Evolutionary conservation across 331 rosid genomes (phyloP).

Genomic region (Rhamnella rubrinervis): DNA sequence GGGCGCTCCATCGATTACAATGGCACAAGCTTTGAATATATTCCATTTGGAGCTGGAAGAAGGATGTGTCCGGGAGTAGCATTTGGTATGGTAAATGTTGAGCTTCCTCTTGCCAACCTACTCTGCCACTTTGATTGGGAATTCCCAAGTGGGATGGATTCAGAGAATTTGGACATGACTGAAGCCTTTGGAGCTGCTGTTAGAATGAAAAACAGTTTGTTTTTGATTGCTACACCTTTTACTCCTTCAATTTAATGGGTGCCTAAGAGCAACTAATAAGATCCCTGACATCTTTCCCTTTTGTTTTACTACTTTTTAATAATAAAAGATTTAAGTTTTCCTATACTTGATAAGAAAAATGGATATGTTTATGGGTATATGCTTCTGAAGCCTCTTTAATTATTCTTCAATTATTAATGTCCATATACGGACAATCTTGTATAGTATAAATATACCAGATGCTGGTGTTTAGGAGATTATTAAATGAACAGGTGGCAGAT

Average conservation of each 20-base stretch:
- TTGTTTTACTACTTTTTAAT: too few species aligned
- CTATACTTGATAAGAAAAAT: not conserved
- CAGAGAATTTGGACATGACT: conserved; percentile 6
- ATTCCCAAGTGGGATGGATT: not conserved
- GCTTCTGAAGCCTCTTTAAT: too few species aligned
- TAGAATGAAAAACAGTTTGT: not conserved
- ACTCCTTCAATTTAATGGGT: not conserved
- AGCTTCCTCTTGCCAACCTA: conserved; percentile 1
- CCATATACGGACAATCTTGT: too few species aligned
- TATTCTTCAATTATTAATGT: too few species aligned
- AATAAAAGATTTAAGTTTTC: too few species aligned
- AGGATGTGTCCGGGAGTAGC: conserved; percentile 8
- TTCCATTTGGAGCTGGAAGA: conserved; percentile 13
- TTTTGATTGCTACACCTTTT: not conserved
- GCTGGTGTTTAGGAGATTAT: too few species aligned
- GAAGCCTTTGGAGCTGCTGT: conserved; percentile 2
- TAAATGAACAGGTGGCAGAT: too few species aligned
- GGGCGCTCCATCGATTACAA: not conserved
- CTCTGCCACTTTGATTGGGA: conserved; percentile 6
- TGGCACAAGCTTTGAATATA: not conserved
- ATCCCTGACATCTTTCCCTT: too few species aligned
- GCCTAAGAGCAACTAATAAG: too few species aligned
- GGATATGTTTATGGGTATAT: too few species aligned
- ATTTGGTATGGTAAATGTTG: not conserved
- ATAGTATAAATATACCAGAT: too few species aligned